These are phyloP conservation scores for Exophiala alcalophila DNA, from an alignment of 2,329 filamentous ascomycete genomes.

Conservation along the genomic window DNA sequence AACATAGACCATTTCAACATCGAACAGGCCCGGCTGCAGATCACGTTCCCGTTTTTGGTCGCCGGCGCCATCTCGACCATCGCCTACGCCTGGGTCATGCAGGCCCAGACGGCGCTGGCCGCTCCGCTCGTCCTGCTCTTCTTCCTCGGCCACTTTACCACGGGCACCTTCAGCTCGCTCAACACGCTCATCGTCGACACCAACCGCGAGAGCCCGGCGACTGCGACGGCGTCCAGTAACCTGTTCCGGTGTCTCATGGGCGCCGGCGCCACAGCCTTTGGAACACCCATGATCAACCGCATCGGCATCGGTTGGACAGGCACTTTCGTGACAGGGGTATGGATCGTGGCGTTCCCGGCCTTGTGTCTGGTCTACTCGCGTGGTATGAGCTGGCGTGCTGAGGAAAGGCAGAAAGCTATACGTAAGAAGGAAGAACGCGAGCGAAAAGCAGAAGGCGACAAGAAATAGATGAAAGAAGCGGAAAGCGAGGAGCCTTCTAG, in stretches of 20 bases:
- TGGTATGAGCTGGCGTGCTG: no score
- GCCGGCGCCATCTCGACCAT: constrained; percentile 35
- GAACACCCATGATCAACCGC: constrained; percentile 27
- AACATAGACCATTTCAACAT: constrained; percentile 47
- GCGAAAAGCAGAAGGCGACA: no score
- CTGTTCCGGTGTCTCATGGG: constrained; percentile 33
- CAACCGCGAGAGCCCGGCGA: constrained; percentile 29
- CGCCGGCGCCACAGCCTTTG: constrained; percentile 28
- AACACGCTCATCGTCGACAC: constrained; percentile 17
- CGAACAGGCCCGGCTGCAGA: constrained; percentile 33
- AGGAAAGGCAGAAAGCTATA: no score
- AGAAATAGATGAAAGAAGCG: no score
- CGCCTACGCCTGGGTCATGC: constrained; percentile 43
- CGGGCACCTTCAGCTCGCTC: constrained; percentile 8
- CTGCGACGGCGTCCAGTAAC: constrained; percentile 36
- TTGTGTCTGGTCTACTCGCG: no score
- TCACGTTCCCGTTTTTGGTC: constrained; percentile 33
- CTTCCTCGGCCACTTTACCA: constrained; percentile 8
- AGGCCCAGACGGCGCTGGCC: constrained; percentile 35
- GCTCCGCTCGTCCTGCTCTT: constrained; percentile 32
- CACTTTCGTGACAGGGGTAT: constrained; percentile 10
- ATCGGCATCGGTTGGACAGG: constrained; percentile 31
- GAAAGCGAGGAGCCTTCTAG: no score
- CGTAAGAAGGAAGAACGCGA: no score
- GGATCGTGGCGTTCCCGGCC: background rate